phyloP scores from a whole-genome alignment of 169 alveolate species.

The Plasmodium knowlesi region DNA sequence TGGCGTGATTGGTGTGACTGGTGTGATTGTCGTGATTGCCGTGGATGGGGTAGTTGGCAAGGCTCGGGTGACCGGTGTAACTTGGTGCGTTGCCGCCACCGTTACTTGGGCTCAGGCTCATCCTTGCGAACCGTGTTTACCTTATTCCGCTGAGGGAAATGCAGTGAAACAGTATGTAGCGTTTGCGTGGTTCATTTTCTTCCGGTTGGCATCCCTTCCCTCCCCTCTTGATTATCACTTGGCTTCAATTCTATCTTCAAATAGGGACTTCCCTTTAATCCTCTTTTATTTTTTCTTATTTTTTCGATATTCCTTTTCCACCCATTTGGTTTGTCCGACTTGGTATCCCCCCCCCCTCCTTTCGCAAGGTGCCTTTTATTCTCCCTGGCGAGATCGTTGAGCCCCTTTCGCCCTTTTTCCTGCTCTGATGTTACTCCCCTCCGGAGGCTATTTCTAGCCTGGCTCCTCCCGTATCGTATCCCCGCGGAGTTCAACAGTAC shows the following conservation, averaged over 20 bases:
- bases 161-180: not conserved
- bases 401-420: too few relatives aligned
- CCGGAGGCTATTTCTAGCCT: not conserved
- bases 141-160: not conserved
- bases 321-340: not conserved
- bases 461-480: not conserved
- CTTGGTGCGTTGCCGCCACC: not conserved
- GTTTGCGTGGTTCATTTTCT: not conserved
- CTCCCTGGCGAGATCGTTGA: not conserved
- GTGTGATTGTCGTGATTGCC: too few relatives aligned
- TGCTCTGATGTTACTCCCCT: not conserved
- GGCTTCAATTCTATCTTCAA: not conserved
- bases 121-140: not conserved
- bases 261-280: not conserved
- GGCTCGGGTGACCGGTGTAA: not conserved
- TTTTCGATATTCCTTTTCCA: not conserved
- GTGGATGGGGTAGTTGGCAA: too few relatives aligned
- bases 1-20: too few relatives aligned
- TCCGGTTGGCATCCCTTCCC: not conserved
- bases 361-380: not conserved
- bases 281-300: not conserved
- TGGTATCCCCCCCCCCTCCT: not conserved
- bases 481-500: not conserved
- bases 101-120: not conserved
- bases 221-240: not conserved